Evolutionary conservation across 495 filamentous ascomycete genomes (phyloP).

Genomic region (Lepraria neglecta): DNA sequence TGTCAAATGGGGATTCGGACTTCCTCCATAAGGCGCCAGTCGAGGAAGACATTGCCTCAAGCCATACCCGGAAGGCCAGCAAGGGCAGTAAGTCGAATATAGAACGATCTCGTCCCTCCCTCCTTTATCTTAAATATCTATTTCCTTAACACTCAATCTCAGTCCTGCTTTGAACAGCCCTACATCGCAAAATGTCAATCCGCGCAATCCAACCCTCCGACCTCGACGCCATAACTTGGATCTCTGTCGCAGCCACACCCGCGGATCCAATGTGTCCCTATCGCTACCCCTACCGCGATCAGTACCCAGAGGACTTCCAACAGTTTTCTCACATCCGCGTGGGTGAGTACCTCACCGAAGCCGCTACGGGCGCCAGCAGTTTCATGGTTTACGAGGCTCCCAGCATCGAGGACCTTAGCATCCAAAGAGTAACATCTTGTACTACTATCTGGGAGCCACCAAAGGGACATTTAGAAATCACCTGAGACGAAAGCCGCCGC

Average conservation of each 20-base stretch:
- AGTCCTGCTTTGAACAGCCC: not conserved
- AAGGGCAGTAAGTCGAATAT: too few species aligned
- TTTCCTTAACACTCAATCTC: not conserved
- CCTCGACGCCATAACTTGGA: not conserved
- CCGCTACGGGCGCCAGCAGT: not conserved
- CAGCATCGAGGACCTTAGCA: not conserved
- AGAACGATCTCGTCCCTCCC: not conserved
- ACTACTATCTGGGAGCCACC: conserved; percentile 6
- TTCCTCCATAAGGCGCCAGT: too few species aligned
- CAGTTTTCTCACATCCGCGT: not conserved
- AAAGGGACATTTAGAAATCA: not conserved
- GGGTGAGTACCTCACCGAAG: not conserved
- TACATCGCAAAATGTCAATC: not conserved
- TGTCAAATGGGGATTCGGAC: too few species aligned
- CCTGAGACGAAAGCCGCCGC: not conserved
- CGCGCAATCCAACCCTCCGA: not conserved
- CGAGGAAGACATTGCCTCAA: too few species aligned
- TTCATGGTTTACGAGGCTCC: conserved; percentile 1
- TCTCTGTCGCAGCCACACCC: not conserved
- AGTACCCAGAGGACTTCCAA: not conserved
- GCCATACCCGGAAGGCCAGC: too few species aligned
- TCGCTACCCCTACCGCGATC: not conserved
- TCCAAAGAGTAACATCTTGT: not conserved
- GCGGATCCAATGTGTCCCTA: not conserved
- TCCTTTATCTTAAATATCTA: not conserved